Evolutionary conservation across 441 rosid species (phyloP).

Genomic region (Gossypium davidsonii): DNA sequence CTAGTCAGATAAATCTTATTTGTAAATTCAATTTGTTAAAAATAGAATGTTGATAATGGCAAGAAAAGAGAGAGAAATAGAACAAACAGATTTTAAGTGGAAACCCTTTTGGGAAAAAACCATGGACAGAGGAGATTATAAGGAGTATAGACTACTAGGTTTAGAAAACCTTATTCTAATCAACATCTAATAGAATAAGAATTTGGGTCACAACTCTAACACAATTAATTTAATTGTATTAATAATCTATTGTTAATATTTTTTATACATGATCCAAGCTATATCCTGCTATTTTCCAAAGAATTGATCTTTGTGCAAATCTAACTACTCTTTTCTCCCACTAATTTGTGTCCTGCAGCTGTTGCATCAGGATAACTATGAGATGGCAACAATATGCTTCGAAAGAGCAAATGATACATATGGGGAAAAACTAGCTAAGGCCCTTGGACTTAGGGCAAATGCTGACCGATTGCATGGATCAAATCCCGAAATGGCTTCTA

Average conservation of each 20-base stretch:
- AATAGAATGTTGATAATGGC: too few species aligned
- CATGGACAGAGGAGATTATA: too few species aligned
- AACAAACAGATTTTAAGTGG: too few species aligned
- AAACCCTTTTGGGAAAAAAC: too few species aligned
- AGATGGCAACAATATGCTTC: constrained; percentile 49
- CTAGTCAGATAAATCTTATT: not conserved
- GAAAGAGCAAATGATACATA: constrained; percentile 36
- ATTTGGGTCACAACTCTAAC: too few species aligned
- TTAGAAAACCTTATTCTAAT: too few species aligned
- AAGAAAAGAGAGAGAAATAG: too few species aligned
- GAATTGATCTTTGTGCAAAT: not conserved
- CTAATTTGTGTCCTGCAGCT: constrained; percentile 30
- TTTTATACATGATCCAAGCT: not conserved
- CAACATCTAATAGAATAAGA: too few species aligned
- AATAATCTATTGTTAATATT: not conserved
- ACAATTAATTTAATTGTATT: not conserved
- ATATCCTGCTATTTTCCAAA: not conserved
- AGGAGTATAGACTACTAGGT: too few species aligned
- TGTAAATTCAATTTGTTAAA: not conserved
- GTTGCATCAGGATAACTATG: constrained; percentile 33
- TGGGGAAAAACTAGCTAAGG: constrained; percentile 39
- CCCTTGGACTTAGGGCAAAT: constrained; percentile 34
- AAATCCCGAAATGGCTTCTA: constrained; percentile 30
- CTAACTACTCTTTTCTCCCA: not conserved
- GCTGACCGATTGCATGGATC: constrained; percentile 33